Conservation (phyloP, 2,329 filamentous ascomycete genomes). For the Lasiodiplodia theobromae region DNA sequence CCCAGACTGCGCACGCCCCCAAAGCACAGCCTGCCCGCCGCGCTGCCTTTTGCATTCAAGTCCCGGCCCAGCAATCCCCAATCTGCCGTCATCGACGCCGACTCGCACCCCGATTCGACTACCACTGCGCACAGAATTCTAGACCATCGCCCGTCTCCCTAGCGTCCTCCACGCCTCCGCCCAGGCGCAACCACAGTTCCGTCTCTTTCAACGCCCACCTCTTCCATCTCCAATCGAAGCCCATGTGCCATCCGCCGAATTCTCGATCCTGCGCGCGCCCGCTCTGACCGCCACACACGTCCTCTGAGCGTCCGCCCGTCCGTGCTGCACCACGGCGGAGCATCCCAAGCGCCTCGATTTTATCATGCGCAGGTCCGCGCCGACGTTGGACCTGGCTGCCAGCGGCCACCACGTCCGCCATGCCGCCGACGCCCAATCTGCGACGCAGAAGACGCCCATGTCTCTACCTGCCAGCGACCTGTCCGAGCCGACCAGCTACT, state of each 20-base stretch:
- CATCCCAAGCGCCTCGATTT: conserved; percentile 11
- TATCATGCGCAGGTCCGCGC: conserved; percentile 28
- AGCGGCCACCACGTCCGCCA: conserved; percentile 14
- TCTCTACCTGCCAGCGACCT: conserved; percentile 36
- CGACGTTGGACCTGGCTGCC: conserved; percentile 17
- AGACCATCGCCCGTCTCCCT: conserved; percentile 25
- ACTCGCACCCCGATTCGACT: conserved; percentile 19
- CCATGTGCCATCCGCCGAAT: conserved; percentile 8
- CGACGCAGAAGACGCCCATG: conserved; percentile 17
- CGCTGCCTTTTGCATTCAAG: conserved; percentile 6
- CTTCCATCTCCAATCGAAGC: not conserved
- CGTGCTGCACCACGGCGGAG: conserved; percentile 25
- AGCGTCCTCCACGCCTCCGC: conserved; percentile 25
- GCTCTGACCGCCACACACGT: conserved; percentile 3
- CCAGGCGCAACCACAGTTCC: conserved; percentile 21
- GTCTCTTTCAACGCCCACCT: conserved; percentile 22
- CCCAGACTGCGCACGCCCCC: conserved; percentile 17
- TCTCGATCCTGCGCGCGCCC: conserved; percentile 18
- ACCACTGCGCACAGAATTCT: conserved; percentile 21
- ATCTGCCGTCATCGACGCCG: conserved; percentile 24
- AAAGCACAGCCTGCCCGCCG: conserved; percentile 2
- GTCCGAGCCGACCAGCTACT: conserved; percentile 38
- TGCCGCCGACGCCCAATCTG: conserved; percentile 26
- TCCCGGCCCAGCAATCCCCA: conserved; percentile 13
- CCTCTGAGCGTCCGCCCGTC: conserved; percentile 23